Conservation (phyloP, 169 alveolate species). For the Eimeria zaria region DNA sequence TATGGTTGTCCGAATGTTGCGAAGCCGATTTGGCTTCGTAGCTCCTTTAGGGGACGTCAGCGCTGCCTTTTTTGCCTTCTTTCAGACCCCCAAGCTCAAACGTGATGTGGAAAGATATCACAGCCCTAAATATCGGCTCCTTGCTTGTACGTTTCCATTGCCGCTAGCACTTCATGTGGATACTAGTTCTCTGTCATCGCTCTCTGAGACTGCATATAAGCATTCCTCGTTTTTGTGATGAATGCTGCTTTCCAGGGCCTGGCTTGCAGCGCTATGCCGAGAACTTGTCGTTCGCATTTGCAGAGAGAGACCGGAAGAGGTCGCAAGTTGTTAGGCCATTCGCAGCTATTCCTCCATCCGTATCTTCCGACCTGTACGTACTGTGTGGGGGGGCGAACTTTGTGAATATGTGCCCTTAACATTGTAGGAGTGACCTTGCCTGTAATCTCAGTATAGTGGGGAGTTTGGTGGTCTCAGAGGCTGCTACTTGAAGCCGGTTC, state of each 20-base stretch:
- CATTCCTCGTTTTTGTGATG: not conserved
- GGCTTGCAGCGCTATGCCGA: conserved; percentile 76
- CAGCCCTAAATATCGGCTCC: conserved; percentile 51
- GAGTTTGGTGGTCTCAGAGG: not conserved
- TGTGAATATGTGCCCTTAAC: not conserved
- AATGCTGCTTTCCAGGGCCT: conserved; percentile 29
- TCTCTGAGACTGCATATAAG: not conserved
- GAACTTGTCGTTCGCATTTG: conserved; percentile 51
- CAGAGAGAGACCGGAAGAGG: conserved; percentile 69
- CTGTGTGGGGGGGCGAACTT: not conserved
- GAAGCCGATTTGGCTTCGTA: conserved; percentile 70
- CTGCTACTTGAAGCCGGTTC: not conserved
- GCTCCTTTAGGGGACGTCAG: conserved; percentile 69
- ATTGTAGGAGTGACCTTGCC: not conserved
- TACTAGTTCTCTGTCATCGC: not conserved
- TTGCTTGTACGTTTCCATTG: conserved; percentile 34
- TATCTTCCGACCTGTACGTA: conserved; percentile 69
- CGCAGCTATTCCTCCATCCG: conserved; percentile 75
- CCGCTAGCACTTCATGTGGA: not conserved
- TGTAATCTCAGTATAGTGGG: not conserved
- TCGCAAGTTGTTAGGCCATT: conserved; percentile 58
- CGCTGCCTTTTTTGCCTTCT: conserved; percentile 62
- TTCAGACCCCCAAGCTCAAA: conserved; percentile 41
- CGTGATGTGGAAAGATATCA: conserved; percentile 64
- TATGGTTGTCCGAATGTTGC: conserved; percentile 67